phyloP scores from a whole-genome alignment of 139 green algal genomes.

The Chlorella sp. region DNA sequence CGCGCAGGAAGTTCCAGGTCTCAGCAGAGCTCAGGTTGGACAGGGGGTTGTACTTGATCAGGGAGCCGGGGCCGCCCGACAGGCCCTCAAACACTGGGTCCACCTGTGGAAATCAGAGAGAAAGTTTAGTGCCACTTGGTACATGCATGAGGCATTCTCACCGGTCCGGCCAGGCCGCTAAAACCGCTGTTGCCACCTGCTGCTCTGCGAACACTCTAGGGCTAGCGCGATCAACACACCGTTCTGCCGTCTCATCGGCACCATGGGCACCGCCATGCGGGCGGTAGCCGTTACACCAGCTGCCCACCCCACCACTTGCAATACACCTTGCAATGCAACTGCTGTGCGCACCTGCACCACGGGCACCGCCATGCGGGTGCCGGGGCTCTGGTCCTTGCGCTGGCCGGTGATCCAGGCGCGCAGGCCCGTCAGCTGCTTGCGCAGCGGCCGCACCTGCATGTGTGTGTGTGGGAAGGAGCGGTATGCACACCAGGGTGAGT shows the following conservation, averaged over 20 bases:
- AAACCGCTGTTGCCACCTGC: no score
- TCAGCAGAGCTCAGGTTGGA: slow-evolving; percentile 88
- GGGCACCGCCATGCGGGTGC: slow-evolving; percentile 88
- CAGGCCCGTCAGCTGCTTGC: slow-evolving; percentile 86
- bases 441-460: slow-evolving; percentile 85
- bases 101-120: slow-evolving; percentile 50
- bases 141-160: no score
- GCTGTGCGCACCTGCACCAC: slow-evolving; percentile 72
- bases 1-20: slow-evolving; percentile 97
- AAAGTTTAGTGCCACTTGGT: no score
- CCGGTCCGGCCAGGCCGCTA: no score
- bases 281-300: no score
- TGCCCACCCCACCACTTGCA: no score
- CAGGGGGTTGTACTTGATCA: slow-evolving; percentile 99
- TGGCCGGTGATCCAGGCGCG: slow-evolving; percentile 98
- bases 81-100: slow-evolving; percentile 95
- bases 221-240: no score
- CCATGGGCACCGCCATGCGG: no score
- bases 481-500: no score
- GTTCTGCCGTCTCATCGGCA: no score
- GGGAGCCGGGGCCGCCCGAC: slow-evolving; percentile 75
- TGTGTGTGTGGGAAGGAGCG: neutral
- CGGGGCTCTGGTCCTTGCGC: slow-evolving; percentile 97
- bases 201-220: no score
- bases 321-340: neutral